Percentiles rank a stretch among this genome's conserved stretches.
Evolutionary conservation across 2,329 filamentous ascomycete genomes (phyloP).

Genomic region (Coniochaeta sp.): DNA sequence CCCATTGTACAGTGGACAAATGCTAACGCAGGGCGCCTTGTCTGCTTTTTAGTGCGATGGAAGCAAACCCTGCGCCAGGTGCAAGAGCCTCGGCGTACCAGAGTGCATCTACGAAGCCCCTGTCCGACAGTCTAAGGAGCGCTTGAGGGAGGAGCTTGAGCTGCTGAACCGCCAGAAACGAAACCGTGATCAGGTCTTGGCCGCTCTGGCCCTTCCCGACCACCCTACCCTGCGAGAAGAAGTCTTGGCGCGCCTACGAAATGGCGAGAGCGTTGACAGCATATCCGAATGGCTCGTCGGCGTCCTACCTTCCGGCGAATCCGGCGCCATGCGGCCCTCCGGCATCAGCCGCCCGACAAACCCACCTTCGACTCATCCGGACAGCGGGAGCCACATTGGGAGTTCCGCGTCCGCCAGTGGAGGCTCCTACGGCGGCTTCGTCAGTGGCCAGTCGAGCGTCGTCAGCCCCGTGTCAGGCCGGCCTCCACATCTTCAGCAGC

Average conservation of each 20-base stretch:
- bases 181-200: constrained; percentile 46
- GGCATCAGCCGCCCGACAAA: not conserved
- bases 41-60: constrained; percentile 47
- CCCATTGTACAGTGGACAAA: too few relatives aligned
- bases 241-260: constrained; percentile 43
- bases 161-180: constrained; percentile 44
- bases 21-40: not conserved
- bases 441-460: not conserved
- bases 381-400: not conserved
- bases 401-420: constrained; percentile 9
- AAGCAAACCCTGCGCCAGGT: constrained; percentile 46
- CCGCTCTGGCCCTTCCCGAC: constrained; percentile 39
- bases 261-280: constrained; percentile 44
- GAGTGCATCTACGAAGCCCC: constrained; percentile 56
- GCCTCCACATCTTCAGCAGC: constrained; percentile 24
- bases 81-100: constrained; percentile 43
- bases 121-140: constrained; percentile 56
- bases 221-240: constrained; percentile 44
- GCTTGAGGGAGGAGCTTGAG: constrained; percentile 53
- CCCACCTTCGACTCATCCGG: constrained; percentile 6
- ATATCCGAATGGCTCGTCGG: constrained; percentile 47
- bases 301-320: not conserved
- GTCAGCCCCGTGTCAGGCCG: constrained; percentile 21
- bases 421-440: constrained; percentile 8
- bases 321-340: not conserved